phyloP scores from a whole-genome alignment of 768 basidiomycete genomes.

The Termitomyces heimii region DNA sequence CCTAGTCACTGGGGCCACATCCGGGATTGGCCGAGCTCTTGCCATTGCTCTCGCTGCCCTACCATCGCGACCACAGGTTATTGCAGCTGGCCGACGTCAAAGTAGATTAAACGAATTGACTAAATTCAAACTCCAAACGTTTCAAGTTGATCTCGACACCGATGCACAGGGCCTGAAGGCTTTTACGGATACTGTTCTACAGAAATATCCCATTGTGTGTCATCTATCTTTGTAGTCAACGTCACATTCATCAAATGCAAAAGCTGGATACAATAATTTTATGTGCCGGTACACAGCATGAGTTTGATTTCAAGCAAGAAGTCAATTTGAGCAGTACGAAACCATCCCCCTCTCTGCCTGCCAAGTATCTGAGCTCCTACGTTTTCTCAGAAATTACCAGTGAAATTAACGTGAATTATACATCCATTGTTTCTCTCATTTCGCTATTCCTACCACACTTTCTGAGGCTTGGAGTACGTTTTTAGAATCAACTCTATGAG shows the following conservation, averaged over 20 bases:
- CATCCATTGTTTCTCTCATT: conserved; percentile 41
- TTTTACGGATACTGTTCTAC: conserved; percentile 34
- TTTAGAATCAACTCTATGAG: background rate
- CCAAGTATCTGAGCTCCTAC: background rate
- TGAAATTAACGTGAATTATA: conserved; percentile 53
- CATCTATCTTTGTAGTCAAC: background rate
- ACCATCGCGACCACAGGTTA: conserved; percentile 41
- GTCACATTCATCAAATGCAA: background rate
- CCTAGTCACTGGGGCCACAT: conserved; percentile 29
- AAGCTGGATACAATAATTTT: conserved; percentile 54
- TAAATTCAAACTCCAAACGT: conserved; percentile 32
- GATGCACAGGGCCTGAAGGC: conserved; percentile 31
- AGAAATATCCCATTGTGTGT: conserved; percentile 43
- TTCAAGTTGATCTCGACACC: conserved; percentile 38
- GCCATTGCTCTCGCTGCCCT: conserved; percentile 43
- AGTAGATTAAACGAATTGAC: conserved; percentile 47
- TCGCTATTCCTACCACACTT: conserved; percentile 50
- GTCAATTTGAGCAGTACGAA: conserved; percentile 35
- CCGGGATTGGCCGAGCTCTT: conserved; percentile 53
- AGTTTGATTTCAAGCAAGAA: conserved; percentile 37
- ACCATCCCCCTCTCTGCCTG: background rate
- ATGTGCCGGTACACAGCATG: conserved; percentile 47
- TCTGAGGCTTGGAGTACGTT: conserved; percentile 42
- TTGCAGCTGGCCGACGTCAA: conserved; percentile 45
- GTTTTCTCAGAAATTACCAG: conserved; percentile 28